Percentiles rank a stretch among this genome's conserved stretches.
phyloP scores from a whole-genome alignment of 2,329 filamentous ascomycete genomes.

The Exophiala aquamarina region DNA sequence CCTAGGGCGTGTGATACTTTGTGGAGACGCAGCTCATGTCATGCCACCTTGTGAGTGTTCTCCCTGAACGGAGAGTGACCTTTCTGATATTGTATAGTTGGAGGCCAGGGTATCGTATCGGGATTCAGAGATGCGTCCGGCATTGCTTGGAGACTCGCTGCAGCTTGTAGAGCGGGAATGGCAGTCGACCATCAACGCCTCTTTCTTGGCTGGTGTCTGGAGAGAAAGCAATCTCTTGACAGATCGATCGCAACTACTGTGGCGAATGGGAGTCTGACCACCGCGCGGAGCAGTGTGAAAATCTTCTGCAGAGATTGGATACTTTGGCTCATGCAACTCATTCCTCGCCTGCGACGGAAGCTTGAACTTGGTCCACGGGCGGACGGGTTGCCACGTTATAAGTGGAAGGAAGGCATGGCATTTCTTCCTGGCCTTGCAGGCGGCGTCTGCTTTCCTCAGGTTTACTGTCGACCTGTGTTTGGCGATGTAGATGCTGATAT shows the following conservation, averaged over 20 bases:
- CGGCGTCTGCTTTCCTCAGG: constrained; percentile 35
- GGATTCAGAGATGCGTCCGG: constrained; percentile 40
- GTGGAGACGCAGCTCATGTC: constrained; percentile 53
- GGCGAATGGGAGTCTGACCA: constrained; percentile 35
- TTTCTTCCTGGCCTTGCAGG: constrained; percentile 34
- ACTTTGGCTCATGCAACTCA: constrained; percentile 35
- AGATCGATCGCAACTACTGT: constrained; percentile 35
- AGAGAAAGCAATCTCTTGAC: constrained; percentile 39
- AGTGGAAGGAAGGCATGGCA: constrained; percentile 31
- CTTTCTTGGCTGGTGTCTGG: constrained; percentile 34
- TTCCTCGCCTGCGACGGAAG: constrained; percentile 32
- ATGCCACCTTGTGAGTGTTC: constrained; percentile 47
- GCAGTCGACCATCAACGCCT: constrained; percentile 27
- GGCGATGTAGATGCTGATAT: constrained; percentile 5
- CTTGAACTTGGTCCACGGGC: constrained; percentile 34
- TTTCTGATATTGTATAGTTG: constrained; percentile 31
- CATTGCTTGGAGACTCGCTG: constrained; percentile 38
- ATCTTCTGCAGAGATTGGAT: constrained; percentile 34
- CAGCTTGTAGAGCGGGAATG: constrained; percentile 27
- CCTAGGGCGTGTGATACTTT: constrained; percentile 42
- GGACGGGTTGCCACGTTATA: constrained; percentile 32
- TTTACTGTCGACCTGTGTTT: constrained; percentile 31
- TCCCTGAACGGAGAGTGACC: neutral
- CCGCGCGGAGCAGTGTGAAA: constrained; percentile 30
- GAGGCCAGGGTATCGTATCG: constrained; percentile 42